These are phyloP conservation scores for Tolypocladium guangdongense DNA, from an alignment of 2,329 filamentous ascomycete genomes.

Conservation along the genomic window DNA sequence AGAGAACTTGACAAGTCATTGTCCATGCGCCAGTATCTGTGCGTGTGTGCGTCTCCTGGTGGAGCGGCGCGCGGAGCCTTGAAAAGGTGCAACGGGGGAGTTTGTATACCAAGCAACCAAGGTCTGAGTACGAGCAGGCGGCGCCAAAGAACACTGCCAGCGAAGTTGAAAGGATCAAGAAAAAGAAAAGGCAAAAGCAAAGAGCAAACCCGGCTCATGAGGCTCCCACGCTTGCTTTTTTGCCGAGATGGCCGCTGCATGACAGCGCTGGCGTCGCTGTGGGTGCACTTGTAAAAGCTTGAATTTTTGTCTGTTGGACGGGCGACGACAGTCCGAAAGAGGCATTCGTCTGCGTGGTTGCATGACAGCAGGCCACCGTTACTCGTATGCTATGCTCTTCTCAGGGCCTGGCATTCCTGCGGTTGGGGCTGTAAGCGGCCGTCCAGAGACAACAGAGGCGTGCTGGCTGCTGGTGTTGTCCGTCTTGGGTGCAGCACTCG, in stretches of 20 bases:
- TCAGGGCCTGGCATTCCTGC: background rate
- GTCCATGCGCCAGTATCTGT: background rate
- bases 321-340: background rate
- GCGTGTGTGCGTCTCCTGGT: background rate
- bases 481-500: background rate
- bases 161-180: background rate
- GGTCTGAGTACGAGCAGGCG: background rate
- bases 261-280: background rate
- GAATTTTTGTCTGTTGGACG: background rate
- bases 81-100: background rate
- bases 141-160: background rate
- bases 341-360: background rate
- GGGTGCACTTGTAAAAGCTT: background rate
- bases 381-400: background rate
- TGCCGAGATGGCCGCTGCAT: background rate
- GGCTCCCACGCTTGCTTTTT: background rate
- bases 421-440: background rate
- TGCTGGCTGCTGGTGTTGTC: background rate
- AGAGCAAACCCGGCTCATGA: background rate
- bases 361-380: background rate
- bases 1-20: slow-evolving; percentile 2
- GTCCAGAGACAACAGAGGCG: background rate
- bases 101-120: background rate
- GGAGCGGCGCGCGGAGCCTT: background rate
- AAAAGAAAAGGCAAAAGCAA: background rate